These are phyloP conservation scores for Roridomyces roridus DNA, from an alignment of 768 basidiomycete genomes.

Conservation along the genomic window DNA sequence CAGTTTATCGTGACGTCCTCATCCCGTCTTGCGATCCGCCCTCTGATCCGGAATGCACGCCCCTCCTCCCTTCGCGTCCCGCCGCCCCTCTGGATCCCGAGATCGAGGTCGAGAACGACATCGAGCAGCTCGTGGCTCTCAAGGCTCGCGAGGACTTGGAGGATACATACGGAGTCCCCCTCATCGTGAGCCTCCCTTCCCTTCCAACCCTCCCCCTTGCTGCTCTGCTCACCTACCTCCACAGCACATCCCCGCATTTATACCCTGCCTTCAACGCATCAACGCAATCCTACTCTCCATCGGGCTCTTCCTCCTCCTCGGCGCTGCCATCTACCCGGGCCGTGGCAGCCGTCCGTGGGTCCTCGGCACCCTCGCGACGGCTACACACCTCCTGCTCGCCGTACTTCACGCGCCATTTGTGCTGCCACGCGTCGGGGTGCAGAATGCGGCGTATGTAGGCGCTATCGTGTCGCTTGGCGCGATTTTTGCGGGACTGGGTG, in stretches of 20 bases:
- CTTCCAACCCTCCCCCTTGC: not conserved
- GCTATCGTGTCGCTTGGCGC: constrained; percentile 68
- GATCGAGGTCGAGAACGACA: constrained; percentile 61
- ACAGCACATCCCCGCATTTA: constrained; percentile 79
- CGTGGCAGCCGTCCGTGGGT: constrained; percentile 34
- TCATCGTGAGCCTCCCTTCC: constrained; percentile 63
- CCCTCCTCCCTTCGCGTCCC: constrained; percentile 8
- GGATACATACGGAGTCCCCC: constrained; percentile 78
- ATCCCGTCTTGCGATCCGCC: constrained; percentile 48
- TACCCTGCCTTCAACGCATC: constrained; percentile 77
- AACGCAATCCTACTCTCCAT: constrained; percentile 76
- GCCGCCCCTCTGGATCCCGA: constrained; percentile 8
- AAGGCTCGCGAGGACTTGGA: constrained; percentile 79
- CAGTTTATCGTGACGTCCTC: constrained; percentile 72
- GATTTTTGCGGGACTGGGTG: constrained; percentile 75
- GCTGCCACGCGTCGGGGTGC: constrained; percentile 76
- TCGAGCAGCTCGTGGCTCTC: constrained; percentile 67
- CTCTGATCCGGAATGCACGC: constrained; percentile 30
- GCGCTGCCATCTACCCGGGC: constrained; percentile 68
- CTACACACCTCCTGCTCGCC: constrained; percentile 60
- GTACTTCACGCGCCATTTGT: constrained; percentile 71
- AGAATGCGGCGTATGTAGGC: constrained; percentile 75
- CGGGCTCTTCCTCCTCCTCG: constrained; percentile 67
- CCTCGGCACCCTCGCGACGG: constrained; percentile 36
- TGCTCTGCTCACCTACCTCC: not conserved